Conservation (phyloP, 768 basidiomycete genomes). For the Xerocomellus intermedius region DNA sequence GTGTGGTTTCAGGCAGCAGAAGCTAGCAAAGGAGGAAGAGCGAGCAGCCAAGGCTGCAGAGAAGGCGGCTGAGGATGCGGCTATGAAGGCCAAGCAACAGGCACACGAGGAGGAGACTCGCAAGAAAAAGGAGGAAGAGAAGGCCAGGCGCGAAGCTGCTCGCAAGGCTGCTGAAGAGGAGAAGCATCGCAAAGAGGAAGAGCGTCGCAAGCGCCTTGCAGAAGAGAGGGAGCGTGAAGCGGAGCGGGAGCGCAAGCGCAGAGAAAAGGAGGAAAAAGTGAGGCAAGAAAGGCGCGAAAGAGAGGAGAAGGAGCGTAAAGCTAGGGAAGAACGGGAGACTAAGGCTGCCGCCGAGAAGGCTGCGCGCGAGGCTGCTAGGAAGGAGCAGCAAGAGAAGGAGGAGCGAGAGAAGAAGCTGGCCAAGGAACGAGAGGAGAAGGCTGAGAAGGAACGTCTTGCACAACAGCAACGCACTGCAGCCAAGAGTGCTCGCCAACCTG, state of each 20-base stretch:
- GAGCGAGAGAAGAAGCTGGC: conserved; percentile 67
- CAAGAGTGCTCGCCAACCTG: conserved; percentile 47
- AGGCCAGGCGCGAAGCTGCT: conserved; percentile 69
- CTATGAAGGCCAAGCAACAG: conserved; percentile 68
- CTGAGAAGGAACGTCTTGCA: conserved; percentile 43
- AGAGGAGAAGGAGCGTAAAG: conserved; percentile 64
- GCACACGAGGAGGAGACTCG: conserved; percentile 79
- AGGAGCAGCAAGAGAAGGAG: conserved; percentile 54
- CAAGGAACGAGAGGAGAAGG: conserved; percentile 63
- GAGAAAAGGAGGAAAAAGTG: conserved; percentile 67
- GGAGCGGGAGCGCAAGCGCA: conserved; percentile 71
- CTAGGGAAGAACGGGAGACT: conserved; percentile 63
- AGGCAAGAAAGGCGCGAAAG: conserved; percentile 51
- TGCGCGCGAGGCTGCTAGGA: conserved; percentile 36
- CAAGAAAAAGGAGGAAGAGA: conserved; percentile 85
- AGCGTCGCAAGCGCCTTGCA: conserved; percentile 67
- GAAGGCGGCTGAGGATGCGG: conserved; percentile 83
- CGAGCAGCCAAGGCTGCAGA: conserved; percentile 80
- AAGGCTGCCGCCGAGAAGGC: conserved; percentile 50
- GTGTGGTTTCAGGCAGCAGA: conserved; percentile 66
- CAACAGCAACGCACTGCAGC: conserved; percentile 52
- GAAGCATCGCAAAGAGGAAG: conserved; percentile 79
- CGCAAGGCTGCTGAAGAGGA: conserved; percentile 83
- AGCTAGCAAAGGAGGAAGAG: conserved; percentile 90
- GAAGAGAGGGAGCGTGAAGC: conserved; percentile 81